These are phyloP conservation scores for Gymnopilus dilepis DNA, from an alignment of 768 basidiomycete genomes.

Conservation along the genomic window DNA sequence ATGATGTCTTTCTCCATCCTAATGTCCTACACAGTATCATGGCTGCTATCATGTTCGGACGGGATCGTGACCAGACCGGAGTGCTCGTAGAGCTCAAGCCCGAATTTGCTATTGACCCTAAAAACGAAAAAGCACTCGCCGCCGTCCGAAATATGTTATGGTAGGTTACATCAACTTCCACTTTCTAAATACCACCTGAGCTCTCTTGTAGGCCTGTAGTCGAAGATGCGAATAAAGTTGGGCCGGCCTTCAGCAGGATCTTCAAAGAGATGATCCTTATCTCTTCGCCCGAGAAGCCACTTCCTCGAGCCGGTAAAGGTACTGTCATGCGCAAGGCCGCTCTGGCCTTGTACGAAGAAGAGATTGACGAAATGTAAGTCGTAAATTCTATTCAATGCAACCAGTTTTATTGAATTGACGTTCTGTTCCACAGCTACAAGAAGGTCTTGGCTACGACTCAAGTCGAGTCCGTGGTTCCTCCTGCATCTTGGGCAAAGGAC, in stretches of 20 bases:
- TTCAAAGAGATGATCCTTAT: slow-evolving; percentile 61
- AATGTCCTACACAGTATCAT: slow-evolving; percentile 17
- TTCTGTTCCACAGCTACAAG: slow-evolving; percentile 20
- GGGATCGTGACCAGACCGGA: slow-evolving; percentile 39
- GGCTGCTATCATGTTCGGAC: slow-evolving; percentile 50
- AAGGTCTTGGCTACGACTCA: slow-evolving; percentile 20
- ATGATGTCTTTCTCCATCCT: not conserved
- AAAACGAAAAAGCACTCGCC: slow-evolving; percentile 26
- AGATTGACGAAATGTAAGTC: slow-evolving; percentile 51
- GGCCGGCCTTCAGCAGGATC: slow-evolving; percentile 48
- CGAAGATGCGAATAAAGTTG: slow-evolving; percentile 49
- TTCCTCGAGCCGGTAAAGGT: slow-evolving; percentile 52
- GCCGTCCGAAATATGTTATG: slow-evolving; percentile 42
- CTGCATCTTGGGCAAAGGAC: slow-evolving; percentile 23
- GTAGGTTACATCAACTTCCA: slow-evolving; percentile 26
- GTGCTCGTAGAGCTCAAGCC: slow-evolving; percentile 39
- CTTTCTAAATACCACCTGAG: too few species aligned
- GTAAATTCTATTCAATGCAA: slow-evolving; percentile 16
- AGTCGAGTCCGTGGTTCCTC: slow-evolving; percentile 16
- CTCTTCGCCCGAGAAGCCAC: slow-evolving; percentile 39
- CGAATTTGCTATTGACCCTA: slow-evolving; percentile 32
- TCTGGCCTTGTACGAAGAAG: slow-evolving; percentile 43
- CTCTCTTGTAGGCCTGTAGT: slow-evolving; percentile 38
- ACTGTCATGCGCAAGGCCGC: slow-evolving; percentile 52
- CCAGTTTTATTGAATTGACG: not conserved